Percentiles rank a stretch among this genome's conserved stretches.
Conservation (phyloP, 495 filamentous ascomycete species). For the Hyphodiscus hymeniophilus region DNA sequence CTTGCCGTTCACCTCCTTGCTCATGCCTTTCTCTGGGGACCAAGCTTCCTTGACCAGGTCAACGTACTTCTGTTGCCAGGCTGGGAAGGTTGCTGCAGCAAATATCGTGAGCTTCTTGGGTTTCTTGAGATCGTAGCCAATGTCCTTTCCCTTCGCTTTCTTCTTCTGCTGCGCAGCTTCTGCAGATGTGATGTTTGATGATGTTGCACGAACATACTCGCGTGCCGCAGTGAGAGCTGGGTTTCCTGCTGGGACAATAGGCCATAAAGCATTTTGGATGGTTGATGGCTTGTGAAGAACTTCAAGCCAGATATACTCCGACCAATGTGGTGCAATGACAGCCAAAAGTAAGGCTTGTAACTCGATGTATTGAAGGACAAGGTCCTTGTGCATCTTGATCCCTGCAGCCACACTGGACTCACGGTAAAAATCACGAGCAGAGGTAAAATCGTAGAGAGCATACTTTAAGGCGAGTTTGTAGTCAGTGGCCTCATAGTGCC, state of each 20-base stretch:
- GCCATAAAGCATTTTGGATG: conserved; percentile 75
- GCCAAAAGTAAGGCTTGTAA: conserved; percentile 77
- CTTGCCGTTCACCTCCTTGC: conserved; percentile 65
- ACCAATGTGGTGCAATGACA: conserved; percentile 85
- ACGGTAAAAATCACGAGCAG: conserved; percentile 84
- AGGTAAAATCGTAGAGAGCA: conserved; percentile 80
- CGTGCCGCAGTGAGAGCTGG: conserved; percentile 63
- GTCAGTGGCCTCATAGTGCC: conserved; percentile 68
- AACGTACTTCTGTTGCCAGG: conserved; percentile 89
- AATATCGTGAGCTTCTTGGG: conserved; percentile 89
- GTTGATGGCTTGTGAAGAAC: conserved; percentile 66
- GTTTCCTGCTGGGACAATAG: conserved; percentile 53
- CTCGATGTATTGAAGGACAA: conserved; percentile 70
- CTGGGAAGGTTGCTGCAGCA: conserved; percentile 66
- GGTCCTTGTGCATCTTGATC: conserved; percentile 73
- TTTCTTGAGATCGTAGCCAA: conserved; percentile 76
- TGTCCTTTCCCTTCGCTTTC: conserved; percentile 80
- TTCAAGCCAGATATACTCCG: conserved; percentile 89
- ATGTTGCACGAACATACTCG: conserved; percentile 69
- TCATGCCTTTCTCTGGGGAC: conserved; percentile 48
- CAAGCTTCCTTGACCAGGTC: conserved; percentile 59
- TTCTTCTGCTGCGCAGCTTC: conserved; percentile 75
- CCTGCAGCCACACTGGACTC: conserved; percentile 65
- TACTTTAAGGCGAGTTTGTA: conserved; percentile 93
- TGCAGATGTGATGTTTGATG: conserved; percentile 74